Base-by-base conservation (phyloP, 441 rosid genomes). In the Populus tomentosa region DNA sequence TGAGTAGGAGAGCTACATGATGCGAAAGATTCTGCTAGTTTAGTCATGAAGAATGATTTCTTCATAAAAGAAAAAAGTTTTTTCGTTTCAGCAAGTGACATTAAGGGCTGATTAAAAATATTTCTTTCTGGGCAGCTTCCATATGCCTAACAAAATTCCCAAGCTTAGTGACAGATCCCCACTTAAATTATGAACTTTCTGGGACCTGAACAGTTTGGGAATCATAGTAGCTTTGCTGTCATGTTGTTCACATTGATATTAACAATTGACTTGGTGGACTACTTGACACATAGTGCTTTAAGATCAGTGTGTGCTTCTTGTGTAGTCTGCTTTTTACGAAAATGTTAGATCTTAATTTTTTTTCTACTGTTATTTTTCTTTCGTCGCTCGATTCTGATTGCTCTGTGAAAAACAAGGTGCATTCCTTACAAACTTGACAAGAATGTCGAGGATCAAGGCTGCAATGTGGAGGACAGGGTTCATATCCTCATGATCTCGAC, bases 401-500 rank as follows among this genome's bases (percentile, higher is more conserved):
- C 64, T 26, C 5, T 42, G 23, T 50, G 30, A 77, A 72, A 53
- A 16, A 67, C 40, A 46, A 89, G 94, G 85, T 89, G 92, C 62
- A 84, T 90, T 78, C 94, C 94, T 35, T 89, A 88, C 79, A 89
- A 82, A 73, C 3, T 86, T 21, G 70, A 68, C 74, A 75, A 83
- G 74, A 85, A 81, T 35, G 81, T 23, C 18, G 83, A 84, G 42
- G 78, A 61, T 46, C 24, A 77, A 21, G 73, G 68, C 7, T 26
- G 74, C 76, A 61, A 53, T 75, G 26, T 74, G 26, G 86, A 82
- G 70, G 84, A 79, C 63, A 81, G 74, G 63, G n/a, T 90, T 21
- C 76, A 70, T 40, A 89, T 90, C 46, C 92, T 90, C 72, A 90
- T 90, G 94, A 84, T 90, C 74, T 87, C 94, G 6, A 80, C 94